These are phyloP conservation scores for Picea engelmannii DNA, from an alignment of 83 land plant genomes.

Conservation along the genomic window DNA sequence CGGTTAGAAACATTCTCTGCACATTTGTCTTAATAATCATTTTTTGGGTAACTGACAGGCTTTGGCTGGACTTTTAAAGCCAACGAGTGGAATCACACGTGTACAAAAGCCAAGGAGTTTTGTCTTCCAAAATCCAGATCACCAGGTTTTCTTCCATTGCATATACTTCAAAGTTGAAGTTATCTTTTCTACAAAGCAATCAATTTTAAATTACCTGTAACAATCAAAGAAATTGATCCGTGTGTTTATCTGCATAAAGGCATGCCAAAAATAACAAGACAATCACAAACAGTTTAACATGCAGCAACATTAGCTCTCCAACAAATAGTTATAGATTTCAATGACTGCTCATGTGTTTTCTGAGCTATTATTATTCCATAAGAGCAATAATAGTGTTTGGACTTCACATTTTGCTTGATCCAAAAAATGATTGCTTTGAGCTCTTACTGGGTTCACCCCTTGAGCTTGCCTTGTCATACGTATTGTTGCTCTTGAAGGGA, in stretches of 20 bases:
- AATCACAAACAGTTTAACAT: too few relatives aligned
- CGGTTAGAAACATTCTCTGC: background rate
- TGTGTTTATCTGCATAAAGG: too few relatives aligned
- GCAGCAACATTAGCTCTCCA: background rate
- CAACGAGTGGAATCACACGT: constrained; percentile 59
- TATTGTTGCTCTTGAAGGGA: background rate
- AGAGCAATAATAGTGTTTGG: background rate
- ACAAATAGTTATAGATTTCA: background rate
- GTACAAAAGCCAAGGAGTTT: constrained; percentile 78
- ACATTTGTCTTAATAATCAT: constrained; percentile 1
- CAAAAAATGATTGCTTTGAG: background rate
- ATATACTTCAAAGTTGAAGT: too few relatives aligned
- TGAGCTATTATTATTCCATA: background rate
- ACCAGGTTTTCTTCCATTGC: constrained; percentile 64
- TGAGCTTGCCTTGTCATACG: background rate
- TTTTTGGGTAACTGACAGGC: constrained; percentile 44
- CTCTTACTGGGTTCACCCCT: background rate
- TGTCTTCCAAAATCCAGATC: constrained; percentile 99
- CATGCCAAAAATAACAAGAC: too few relatives aligned
- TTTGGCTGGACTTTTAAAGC: constrained; percentile 85
- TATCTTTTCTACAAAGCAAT: background rate
- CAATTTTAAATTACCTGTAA: background rate
- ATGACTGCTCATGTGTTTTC: background rate
- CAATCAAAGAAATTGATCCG: background rate
- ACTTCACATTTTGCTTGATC: background rate